Conservation (phyloP, 768 basidiomycete genomes). For the Podaxis rugospora region DNA sequence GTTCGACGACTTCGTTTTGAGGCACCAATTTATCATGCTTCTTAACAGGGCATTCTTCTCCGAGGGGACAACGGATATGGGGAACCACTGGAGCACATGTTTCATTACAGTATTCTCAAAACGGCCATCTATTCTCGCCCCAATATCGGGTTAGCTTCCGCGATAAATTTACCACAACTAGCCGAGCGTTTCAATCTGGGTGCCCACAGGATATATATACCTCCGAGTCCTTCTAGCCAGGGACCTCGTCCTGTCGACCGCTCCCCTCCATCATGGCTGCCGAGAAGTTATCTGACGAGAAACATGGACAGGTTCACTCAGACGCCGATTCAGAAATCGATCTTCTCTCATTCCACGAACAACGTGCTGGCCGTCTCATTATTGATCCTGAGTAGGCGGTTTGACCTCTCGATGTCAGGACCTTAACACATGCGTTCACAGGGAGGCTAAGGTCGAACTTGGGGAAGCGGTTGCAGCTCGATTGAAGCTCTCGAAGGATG, state of each 20-base stretch:
- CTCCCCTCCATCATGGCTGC: conserved; percentile 18
- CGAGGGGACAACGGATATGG: background rate
- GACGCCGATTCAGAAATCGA: conserved; percentile 23
- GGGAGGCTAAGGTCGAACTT: conserved; percentile 61
- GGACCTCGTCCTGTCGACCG: background rate
- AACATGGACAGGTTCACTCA: conserved; percentile 15
- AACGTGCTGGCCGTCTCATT: conserved; percentile 53
- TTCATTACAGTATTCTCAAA: background rate
- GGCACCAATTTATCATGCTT: background rate
- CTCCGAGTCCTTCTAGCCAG: background rate
- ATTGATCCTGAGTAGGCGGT: conserved; percentile 55
- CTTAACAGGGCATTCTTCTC: background rate
- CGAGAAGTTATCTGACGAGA: conserved; percentile 18
- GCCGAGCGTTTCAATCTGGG: background rate
- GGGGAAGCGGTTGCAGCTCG: conserved; percentile 49
- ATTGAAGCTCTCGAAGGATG: conserved; percentile 55
- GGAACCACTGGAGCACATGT: background rate
- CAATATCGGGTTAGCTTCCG: background rate
- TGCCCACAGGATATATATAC: conserved; percentile 1
- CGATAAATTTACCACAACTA: background rate
- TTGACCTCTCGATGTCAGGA: background rate
- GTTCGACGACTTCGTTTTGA: background rate
- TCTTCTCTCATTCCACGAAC: conserved; percentile 45
- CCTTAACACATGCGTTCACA: conserved; percentile 15
- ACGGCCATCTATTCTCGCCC: background rate